A percentile compares a stretch with the other conserved stretches of the same genome.
These are phyloP conservation scores for Microsporum audouinii DNA, from an alignment of 2,329 filamentous ascomycete species.

Conservation along the genomic window DNA sequence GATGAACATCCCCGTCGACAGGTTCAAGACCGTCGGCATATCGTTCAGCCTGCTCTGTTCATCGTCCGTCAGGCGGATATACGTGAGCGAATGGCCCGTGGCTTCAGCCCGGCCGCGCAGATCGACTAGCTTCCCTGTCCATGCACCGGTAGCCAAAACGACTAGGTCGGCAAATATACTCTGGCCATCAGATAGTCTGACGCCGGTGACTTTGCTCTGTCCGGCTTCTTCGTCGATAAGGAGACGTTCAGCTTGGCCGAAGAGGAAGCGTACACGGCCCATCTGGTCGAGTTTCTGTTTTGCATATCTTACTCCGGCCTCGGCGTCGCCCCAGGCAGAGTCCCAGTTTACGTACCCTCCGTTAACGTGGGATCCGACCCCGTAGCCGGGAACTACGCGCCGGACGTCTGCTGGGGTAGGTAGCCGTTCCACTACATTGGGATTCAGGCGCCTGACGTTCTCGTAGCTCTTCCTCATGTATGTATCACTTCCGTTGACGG, in stretches of 20 bases:
- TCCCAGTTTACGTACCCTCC: constrained; percentile 38
- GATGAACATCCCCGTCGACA: constrained; percentile 42
- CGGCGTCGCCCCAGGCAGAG: constrained; percentile 38
- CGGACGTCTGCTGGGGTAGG: constrained; percentile 26
- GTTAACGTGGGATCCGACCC: constrained; percentile 23
- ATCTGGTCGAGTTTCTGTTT: constrained; percentile 27
- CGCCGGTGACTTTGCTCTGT: constrained; percentile 32
- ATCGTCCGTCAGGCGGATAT: constrained; percentile 58
- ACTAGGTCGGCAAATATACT: constrained; percentile 56
- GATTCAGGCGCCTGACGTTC: constrained; percentile 29
- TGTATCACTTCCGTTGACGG: constrained; percentile 21
- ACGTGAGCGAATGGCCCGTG: constrained; percentile 71
- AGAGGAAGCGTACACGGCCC: constrained; percentile 27
- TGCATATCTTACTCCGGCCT: constrained; percentile 30
- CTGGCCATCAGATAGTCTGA: constrained; percentile 40
- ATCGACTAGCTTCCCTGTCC: constrained; percentile 69
- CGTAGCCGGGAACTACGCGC: constrained; percentile 27
- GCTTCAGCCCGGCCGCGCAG: constrained; percentile 63
- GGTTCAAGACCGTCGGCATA: constrained; percentile 52
- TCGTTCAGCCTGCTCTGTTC: constrained; percentile 56
- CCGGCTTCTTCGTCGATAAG: not conserved
- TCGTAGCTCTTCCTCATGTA: constrained; percentile 32
- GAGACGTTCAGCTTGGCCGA: constrained; percentile 28
- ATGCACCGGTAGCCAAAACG: constrained; percentile 75
- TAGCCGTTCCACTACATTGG: constrained; percentile 26